Conservation (phyloP, 1,284 basidiomycete species). For the Ustilago bromivora region DNA sequence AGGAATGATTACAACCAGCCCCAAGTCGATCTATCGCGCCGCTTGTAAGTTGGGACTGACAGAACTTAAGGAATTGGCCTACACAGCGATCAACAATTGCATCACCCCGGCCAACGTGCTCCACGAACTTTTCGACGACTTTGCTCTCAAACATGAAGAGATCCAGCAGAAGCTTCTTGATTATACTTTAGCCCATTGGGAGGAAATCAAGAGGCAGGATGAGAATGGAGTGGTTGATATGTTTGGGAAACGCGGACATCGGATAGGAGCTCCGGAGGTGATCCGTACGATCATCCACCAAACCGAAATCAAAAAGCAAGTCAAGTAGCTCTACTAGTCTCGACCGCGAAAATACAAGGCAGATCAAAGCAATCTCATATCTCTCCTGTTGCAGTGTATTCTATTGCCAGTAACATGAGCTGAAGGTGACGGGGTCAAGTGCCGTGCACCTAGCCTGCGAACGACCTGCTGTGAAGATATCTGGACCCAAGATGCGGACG, state of each 20-base stretch:
- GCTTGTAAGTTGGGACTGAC: slow-evolving; percentile 21
- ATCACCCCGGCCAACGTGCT: slow-evolving; percentile 28
- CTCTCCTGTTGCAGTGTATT: neutral
- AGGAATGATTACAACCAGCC: slow-evolving; percentile 11
- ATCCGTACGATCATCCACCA: slow-evolving; percentile 13
- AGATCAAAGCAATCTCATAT: neutral
- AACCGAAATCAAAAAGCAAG: neutral
- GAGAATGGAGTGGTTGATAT: neutral
- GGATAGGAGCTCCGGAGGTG: slow-evolving; percentile 4
- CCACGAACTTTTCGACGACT: slow-evolving; percentile 22
- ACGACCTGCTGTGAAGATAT: neutral
- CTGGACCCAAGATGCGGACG: neutral
- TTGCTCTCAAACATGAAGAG: slow-evolving; percentile 15
- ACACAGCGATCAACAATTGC: slow-evolving; percentile 5
- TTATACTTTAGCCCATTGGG: slow-evolving; percentile 34
- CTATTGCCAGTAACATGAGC: neutral
- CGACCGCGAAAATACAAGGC: neutral
- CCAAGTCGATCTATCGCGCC: slow-evolving; percentile 37
- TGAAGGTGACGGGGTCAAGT: neutral
- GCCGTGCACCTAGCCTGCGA: neutral
- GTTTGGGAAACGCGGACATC: neutral
- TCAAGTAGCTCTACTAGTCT: neutral
- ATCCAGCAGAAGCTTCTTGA: slow-evolving; percentile 14
- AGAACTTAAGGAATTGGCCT: slow-evolving; percentile 18
- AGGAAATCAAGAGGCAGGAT: slow-evolving; percentile 17